Percentiles rank a stretch among this genome's conserved stretches.
Conservation (phyloP, 2,329 filamentous ascomycete species). For the Westerdykella aurantiaca region DNA sequence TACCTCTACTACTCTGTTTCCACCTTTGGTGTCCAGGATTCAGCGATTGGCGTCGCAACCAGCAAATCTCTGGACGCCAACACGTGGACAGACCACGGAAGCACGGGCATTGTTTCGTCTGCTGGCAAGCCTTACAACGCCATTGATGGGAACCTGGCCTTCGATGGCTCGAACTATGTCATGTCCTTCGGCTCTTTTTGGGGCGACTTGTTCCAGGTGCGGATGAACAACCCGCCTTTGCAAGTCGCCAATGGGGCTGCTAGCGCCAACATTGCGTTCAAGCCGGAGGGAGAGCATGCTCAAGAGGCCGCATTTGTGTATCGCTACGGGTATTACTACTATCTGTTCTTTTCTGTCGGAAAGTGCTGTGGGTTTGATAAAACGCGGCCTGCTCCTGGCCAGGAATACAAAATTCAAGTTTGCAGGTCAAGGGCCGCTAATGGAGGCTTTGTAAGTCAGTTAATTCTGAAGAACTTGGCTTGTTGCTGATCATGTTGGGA, state of each 20-base stretch:
- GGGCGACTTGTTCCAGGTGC: conserved; percentile 57
- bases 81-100: conserved; percentile 56
- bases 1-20: conserved; percentile 64
- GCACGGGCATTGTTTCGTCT: conserved; percentile 45
- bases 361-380: conserved; percentile 57
- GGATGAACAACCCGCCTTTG: conserved; percentile 39
- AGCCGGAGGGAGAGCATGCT: conserved; percentile 47
- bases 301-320: conserved; percentile 55
- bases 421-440: conserved; percentile 53
- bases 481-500: no score
- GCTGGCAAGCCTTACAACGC: conserved; percentile 42
- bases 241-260: conserved; percentile 28
- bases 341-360: conserved; percentile 59
- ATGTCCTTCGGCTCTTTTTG: conserved; percentile 66
- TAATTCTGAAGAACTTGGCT: background rate
- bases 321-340: conserved; percentile 54
- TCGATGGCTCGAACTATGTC: conserved; percentile 41
- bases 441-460: conserved; percentile 44
- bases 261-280: conserved; percentile 49
- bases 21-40: conserved; percentile 55
- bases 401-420: conserved; percentile 62
- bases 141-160: conserved; percentile 49
- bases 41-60: conserved; percentile 56
- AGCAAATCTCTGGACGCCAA: conserved; percentile 47
- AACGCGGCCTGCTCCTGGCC: conserved; percentile 47